These are phyloP conservation scores for Hibiscus mutabilis DNA, from an alignment of 345 rosid genomes.

Conservation along the genomic window DNA sequence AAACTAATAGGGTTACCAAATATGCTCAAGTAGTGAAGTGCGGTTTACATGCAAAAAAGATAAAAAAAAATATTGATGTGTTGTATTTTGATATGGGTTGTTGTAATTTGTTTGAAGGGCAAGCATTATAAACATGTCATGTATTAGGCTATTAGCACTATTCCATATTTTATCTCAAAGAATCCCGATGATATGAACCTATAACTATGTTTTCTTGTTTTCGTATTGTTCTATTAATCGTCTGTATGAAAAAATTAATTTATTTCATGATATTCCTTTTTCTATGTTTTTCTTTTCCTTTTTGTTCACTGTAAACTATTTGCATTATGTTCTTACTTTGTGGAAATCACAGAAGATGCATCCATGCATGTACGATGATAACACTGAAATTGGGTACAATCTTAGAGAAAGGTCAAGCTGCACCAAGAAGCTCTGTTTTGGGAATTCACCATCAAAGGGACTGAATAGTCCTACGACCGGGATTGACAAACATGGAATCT, in stretches of 20 bases:
- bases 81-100: not conserved
- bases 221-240: not conserved
- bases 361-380: slow-evolving; percentile 68
- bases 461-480: slow-evolving; percentile 16
- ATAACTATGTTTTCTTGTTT: not conserved
- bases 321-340: slow-evolving; percentile 13
- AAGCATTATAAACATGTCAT: not conserved
- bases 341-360: slow-evolving; percentile 74
- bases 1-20: not conserved
- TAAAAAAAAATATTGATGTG: not conserved
- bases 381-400: slow-evolving; percentile 52
- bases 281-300: not conserved
- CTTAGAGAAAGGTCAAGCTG: slow-evolving; percentile 56
- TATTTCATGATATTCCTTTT: not conserved
- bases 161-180: not conserved
- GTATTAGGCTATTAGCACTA: not conserved
- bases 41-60: not conserved
- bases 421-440: slow-evolving; percentile 19
- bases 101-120: not conserved
- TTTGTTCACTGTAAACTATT: slow-evolving; percentile 10
- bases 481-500: slow-evolving; percentile 4
- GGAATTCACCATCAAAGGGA: slow-evolving; percentile 17
- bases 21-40: not conserved
- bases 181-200: not conserved
- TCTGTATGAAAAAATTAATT: not conserved